Evolutionary conservation across 2,329 filamentous ascomycete species (phyloP).

Genomic region (Nigrospora sphaerica): DNA sequence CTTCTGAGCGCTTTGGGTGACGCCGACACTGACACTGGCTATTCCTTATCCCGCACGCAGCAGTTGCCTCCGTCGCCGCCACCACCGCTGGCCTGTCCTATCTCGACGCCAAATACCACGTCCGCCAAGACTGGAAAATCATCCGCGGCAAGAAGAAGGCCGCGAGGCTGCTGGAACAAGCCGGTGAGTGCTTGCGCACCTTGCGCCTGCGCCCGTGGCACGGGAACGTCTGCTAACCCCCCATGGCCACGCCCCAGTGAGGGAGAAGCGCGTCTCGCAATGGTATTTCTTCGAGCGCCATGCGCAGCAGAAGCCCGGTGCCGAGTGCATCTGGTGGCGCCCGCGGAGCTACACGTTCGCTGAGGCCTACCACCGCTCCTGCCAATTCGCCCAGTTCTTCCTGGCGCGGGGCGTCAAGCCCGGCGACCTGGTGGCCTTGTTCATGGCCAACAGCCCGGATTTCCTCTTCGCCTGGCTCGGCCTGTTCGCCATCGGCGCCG

Average conservation of each 20-base stretch:
- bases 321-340: constrained; percentile 62
- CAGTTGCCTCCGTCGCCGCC: constrained; percentile 22
- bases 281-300: constrained; percentile 61
- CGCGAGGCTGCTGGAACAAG: constrained; percentile 37
- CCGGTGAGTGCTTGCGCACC: constrained; percentile 28
- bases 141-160: constrained; percentile 35
- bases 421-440: constrained; percentile 56
- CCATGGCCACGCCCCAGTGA: constrained; percentile 24
- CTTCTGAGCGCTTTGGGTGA: background rate
- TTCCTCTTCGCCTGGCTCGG: constrained; percentile 62
- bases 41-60: background rate
- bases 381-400: constrained; percentile 58
- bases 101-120: constrained; percentile 62
- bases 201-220: background rate
- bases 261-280: constrained; percentile 46
- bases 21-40: too few species aligned
- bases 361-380: constrained; percentile 45
- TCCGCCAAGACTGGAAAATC: constrained; percentile 51
- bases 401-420: constrained; percentile 49
- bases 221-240: too few species aligned
- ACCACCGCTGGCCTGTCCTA: constrained; percentile 41
- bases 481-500: constrained; percentile 57
- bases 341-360: constrained; percentile 52
- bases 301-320: constrained; percentile 42
- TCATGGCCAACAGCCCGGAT: constrained; percentile 61